Percentiles rank a stretch among this genome's conserved stretches.
Evolutionary conservation across 2,329 filamentous ascomycete genomes (phyloP).

Genomic region (Pseudogymnoascus sp.): DNA sequence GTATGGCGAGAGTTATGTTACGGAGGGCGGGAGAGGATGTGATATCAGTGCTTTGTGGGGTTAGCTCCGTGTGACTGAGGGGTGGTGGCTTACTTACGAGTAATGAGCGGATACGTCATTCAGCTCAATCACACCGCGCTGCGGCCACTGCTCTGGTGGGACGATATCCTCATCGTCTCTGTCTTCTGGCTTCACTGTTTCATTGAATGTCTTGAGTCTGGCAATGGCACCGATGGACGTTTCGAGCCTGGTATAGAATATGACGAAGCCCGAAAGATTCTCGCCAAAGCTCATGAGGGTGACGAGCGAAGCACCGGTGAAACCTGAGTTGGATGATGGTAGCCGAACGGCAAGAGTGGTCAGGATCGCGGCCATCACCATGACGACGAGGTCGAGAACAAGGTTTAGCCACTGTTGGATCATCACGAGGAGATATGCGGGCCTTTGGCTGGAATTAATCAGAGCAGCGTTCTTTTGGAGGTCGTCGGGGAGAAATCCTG

Average conservation of each 20-base stretch:
- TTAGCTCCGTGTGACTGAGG: neutral
- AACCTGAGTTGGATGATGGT: slow-evolving; percentile 12
- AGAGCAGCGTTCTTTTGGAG: neutral
- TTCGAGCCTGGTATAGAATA: neutral
- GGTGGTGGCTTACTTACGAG: slow-evolving; percentile 12
- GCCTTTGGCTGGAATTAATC: slow-evolving; percentile 37
- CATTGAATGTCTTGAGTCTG: neutral
- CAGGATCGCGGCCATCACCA: slow-evolving; percentile 18
- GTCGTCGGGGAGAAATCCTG: slow-evolving; percentile 28
- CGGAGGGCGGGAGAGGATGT: slow-evolving; percentile 24
- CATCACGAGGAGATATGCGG: slow-evolving; percentile 39
- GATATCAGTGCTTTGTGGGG: slow-evolving; percentile 13
- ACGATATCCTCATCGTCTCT: neutral
- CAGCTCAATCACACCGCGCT: slow-evolving; percentile 18
- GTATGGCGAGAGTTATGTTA: slow-evolving; percentile 26
- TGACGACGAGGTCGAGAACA: slow-evolving; percentile 31
- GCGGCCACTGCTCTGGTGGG: slow-evolving; percentile 19
- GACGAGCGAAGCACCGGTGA: slow-evolving; percentile 19
- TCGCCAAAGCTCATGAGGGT: slow-evolving; percentile 19
- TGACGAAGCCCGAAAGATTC: slow-evolving; percentile 15
- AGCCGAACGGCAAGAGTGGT: neutral
- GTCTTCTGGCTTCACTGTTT: neutral
- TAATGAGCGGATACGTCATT: slow-evolving; percentile 22
- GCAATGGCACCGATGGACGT: slow-evolving; percentile 7
- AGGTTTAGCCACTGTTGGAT: slow-evolving; percentile 40